Conservation (phyloP, 2,329 filamentous ascomycete species). For the Stachybotrys elegans region DNA sequence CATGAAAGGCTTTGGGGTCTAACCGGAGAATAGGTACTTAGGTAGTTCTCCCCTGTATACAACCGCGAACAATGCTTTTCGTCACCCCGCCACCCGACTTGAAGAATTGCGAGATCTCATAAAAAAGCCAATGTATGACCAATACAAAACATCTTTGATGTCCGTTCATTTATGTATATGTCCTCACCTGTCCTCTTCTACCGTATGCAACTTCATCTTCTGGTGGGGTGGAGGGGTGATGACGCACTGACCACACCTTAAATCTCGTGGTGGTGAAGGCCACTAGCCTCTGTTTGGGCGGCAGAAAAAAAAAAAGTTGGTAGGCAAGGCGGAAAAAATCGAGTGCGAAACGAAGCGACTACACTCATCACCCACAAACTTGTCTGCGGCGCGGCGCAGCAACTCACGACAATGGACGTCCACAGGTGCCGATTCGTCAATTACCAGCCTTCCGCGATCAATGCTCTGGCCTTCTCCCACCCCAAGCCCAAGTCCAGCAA, state of each 20-base stretch:
- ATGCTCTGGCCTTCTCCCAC: slow-evolving; percentile 90
- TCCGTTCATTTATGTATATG: no score
- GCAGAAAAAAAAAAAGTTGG: slow-evolving; percentile 23
- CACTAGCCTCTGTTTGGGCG: slow-evolving; percentile 1
- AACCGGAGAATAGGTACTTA: no score
- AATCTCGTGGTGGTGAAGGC: slow-evolving; percentile 11
- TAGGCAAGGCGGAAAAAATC: not conserved
- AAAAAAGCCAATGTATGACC: no score
- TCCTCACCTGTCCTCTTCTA: no score
- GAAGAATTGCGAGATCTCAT: no score
- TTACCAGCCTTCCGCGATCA: slow-evolving; percentile 87
- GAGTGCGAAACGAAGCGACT: not conserved
- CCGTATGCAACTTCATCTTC: no score
- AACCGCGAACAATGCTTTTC: no score
- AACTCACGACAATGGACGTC: slow-evolving; percentile 68
- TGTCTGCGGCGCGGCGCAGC: not conserved
- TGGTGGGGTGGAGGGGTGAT: slow-evolving; percentile 27
- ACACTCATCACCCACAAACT: not conserved
- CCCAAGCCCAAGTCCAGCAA: slow-evolving; percentile 43
- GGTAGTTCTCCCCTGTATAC: no score
- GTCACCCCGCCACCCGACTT: no score
- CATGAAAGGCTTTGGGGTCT: no score
- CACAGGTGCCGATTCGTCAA: slow-evolving; percentile 96
- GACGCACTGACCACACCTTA: slow-evolving; percentile 29
- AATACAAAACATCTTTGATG: no score